These are phyloP conservation scores for Botrytis deweyae DNA, from an alignment of 2,329 filamentous ascomycete genomes.

Conservation along the genomic window DNA sequence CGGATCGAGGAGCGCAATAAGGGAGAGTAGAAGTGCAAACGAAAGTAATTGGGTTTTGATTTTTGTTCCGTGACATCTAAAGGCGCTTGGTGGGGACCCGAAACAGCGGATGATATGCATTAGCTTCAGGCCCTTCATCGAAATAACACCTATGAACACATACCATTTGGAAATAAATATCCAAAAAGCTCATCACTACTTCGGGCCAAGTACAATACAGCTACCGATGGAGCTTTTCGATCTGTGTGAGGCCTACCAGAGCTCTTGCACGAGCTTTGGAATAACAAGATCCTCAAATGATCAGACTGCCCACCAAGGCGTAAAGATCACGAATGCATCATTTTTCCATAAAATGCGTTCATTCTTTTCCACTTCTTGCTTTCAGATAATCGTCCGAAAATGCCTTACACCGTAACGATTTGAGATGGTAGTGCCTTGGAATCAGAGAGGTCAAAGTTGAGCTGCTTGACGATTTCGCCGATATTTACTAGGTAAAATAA, in stretches of 20 bases:
- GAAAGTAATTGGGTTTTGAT: background rate
- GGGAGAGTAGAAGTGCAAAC: background rate
- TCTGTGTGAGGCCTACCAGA: background rate
- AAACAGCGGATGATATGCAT: background rate
- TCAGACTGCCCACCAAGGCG: too few relatives aligned
- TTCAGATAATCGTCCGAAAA: too few relatives aligned
- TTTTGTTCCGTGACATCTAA: background rate
- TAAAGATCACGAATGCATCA: too few relatives aligned
- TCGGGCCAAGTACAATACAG: background rate
- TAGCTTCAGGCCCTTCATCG: background rate
- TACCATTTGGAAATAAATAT: background rate
- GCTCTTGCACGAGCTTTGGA: background rate
- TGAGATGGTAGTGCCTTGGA: too few relatives aligned
- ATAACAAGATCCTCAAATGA: background rate
- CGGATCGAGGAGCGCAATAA: background rate
- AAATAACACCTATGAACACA: background rate
- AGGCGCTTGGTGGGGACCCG: background rate
- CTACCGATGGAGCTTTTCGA: background rate
- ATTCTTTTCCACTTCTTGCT: too few relatives aligned
- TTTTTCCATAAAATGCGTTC: too few relatives aligned
- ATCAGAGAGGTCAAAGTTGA: too few relatives aligned
- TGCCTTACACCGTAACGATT: too few relatives aligned
- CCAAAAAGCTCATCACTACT: background rate
- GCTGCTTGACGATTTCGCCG: too few relatives aligned
- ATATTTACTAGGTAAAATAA: too few relatives aligned